Conservation (phyloP, 805 yeast genomes). For the Candida corydali region DNA sequence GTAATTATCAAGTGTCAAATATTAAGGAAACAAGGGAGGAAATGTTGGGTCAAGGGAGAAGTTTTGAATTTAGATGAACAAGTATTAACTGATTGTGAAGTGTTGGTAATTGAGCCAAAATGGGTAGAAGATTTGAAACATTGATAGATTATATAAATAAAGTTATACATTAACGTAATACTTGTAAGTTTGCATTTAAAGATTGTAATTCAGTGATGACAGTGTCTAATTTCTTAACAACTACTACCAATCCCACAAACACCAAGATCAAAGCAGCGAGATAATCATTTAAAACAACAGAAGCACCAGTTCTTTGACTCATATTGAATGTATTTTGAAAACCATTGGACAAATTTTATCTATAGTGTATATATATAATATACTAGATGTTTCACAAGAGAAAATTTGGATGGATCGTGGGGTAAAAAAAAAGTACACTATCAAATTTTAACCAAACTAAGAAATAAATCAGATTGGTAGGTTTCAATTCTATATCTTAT, state of each 20-base stretch:
- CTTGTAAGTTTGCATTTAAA: conserved; percentile 5
- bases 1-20: conserved; percentile 32
- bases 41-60: conserved; percentile 35
- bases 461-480: no score
- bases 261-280: conserved; percentile 6
- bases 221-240: conserved; percentile 7
- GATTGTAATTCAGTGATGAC: conserved; percentile 5
- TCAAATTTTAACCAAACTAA: no score
- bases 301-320: neutral
- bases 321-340: neutral
- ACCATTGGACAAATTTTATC: conserved; percentile 3
- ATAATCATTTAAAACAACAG: conserved; percentile 7
- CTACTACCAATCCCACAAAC: conserved; percentile 4
- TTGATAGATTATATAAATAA: neutral
- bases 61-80: conserved; percentile 22
- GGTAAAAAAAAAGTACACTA: no score
- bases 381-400: conserved; percentile 1
- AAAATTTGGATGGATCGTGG: no score
- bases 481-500: neutral
- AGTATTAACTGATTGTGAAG: conserved; percentile 33
- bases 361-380: conserved; percentile 3
- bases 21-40: conserved; percentile 31
- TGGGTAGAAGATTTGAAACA: conserved; percentile 30
- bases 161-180: neutral
- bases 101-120: conserved; percentile 38